Percentiles rank a stretch among this genome's conserved stretches.
phyloP scores from a whole-genome alignment of 164 flowering plant genomes.

The Vitis riparia region DNA sequence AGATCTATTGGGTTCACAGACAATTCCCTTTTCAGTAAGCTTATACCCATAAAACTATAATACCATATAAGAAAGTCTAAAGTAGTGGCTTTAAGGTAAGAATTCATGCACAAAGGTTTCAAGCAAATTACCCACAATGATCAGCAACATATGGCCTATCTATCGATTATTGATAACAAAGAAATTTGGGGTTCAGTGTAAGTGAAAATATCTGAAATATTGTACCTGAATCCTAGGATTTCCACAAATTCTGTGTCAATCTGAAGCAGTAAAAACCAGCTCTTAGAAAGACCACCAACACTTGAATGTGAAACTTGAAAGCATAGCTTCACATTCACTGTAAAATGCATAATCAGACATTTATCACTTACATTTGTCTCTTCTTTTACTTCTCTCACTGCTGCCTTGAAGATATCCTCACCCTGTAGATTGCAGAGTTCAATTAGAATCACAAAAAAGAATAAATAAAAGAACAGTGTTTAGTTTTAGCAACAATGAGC shows the following conservation, averaged over 20 bases:
- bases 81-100: background rate
- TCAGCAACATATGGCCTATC: background rate
- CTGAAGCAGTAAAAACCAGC: slow-evolving; percentile 11
- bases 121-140: background rate
- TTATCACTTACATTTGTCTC: no score
- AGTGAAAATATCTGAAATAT: background rate
- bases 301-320: background rate
- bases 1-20: background rate
- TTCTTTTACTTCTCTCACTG: no score
- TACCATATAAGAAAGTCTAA: background rate
- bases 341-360: no score
- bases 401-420: slow-evolving; percentile 23
- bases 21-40: background rate
- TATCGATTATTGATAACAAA: background rate
- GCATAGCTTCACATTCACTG: background rate
- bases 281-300: background rate
- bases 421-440: slow-evolving; percentile 26
- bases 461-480: background rate
- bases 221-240: slow-evolving; percentile 24
- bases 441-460: background rate
- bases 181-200: background rate
- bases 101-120: background rate
- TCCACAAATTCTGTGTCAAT: slow-evolving; percentile 24
- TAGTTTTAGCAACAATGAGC: background rate
- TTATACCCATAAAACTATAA: background rate